phyloP scores from a whole-genome alignment of 1,284 basidiomycete genomes.

The Farysia itapuensis region DNA sequence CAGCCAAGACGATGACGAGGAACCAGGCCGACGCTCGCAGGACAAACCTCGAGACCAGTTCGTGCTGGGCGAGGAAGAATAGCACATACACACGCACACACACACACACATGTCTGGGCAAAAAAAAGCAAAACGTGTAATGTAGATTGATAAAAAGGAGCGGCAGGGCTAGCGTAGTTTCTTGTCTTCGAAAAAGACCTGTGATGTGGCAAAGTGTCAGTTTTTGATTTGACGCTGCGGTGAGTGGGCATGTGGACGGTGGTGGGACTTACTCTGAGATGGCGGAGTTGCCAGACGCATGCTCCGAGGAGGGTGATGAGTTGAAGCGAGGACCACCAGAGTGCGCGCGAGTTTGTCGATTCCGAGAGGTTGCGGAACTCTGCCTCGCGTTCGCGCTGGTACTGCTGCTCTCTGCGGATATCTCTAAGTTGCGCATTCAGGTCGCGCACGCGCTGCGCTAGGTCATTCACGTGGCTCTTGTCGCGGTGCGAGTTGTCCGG shows the following conservation, averaged over 20 bases:
- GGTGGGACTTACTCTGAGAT: conserved; percentile 69
- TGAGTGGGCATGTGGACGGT: neutral
- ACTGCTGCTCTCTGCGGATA: conserved; percentile 92
- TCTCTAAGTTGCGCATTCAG: conserved; percentile 90
- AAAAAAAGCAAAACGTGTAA: too few relatives aligned
- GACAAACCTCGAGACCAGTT: too few relatives aligned
- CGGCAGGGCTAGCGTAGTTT: conserved; percentile 40
- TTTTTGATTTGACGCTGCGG: too few relatives aligned
- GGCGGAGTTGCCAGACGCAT: conserved; percentile 88
- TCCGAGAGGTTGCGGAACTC: conserved; percentile 88
- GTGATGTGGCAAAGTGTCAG: too few relatives aligned
- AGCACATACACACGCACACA: too few relatives aligned
- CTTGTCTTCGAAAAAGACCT: conserved; percentile 57
- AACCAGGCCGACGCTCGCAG: too few relatives aligned
- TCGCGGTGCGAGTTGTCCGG: conserved; percentile 64
- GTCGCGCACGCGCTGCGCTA: conserved; percentile 83
- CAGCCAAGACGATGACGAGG: too few relatives aligned
- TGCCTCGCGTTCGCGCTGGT: conserved; percentile 89
- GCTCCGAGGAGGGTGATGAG: conserved; percentile 80
- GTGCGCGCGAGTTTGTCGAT: conserved; percentile 79
- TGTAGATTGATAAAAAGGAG: too few relatives aligned
- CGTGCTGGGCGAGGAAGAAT: neutral
- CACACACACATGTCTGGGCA: too few relatives aligned
- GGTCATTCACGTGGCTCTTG: conserved; percentile 74
- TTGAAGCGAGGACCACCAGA: conserved; percentile 90